Conservation (phyloP, 148 eudicot genomes). For the Amaranthus hypochondriacus region DNA sequence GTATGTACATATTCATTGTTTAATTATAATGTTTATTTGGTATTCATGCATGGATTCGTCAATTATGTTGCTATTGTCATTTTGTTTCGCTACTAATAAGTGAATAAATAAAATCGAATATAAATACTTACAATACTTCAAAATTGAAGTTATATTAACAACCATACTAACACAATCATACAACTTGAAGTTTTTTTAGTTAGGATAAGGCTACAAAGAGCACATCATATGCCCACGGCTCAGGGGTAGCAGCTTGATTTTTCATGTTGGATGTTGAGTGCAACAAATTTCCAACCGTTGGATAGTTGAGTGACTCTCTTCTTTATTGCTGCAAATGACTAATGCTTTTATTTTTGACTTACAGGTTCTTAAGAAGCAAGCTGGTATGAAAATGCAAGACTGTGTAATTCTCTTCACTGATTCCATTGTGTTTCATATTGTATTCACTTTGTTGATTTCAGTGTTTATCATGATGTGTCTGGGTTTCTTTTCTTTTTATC, state of each 20-base stretch:
- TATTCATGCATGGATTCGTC: background rate
- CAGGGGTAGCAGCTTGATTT: background rate
- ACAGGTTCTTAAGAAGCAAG: conserved; percentile 96
- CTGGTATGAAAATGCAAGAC: conserved; percentile 82
- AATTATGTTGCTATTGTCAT: background rate
- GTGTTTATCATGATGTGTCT: background rate
- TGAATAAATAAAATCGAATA: too few relatives aligned
- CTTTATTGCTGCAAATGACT: background rate
- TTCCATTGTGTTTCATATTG: conserved; percentile 1
- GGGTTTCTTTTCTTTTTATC: background rate
- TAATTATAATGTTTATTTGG: background rate
- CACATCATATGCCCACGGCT: background rate
- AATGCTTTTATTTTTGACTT: conserved; percentile 16
- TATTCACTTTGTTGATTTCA: background rate
- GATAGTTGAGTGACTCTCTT: background rate
- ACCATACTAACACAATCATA: background rate
- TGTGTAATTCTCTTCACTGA: conserved; percentile 39
- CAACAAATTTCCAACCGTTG: background rate
- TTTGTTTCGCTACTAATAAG: background rate
- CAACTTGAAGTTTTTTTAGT: background rate
- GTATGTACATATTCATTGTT: background rate
- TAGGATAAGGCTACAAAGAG: background rate
- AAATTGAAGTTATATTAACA: background rate
- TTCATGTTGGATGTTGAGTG: background rate
- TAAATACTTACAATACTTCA: too few relatives aligned